Evolutionary conservation across 208 protist genomes (phyloP), one percentile per base, ranked within the genome.

Genomic region (Borovskyia barvae): DNA sequence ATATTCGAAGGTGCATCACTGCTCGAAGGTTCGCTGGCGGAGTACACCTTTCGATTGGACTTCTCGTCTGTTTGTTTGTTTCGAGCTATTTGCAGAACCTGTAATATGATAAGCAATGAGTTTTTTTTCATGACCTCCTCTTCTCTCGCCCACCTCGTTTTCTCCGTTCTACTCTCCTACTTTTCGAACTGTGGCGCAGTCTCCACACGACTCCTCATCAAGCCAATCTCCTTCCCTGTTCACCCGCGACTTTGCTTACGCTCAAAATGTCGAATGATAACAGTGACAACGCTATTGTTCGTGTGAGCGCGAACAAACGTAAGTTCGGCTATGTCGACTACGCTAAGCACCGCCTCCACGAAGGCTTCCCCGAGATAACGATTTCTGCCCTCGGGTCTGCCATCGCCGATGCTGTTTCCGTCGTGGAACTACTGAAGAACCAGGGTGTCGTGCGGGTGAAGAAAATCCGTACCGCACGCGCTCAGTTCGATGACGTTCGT

Each of bases 391-490:
- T 94, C 41, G 88, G 88, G 36, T 75, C 73, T 51, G 85, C 88
- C 46, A 92, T 94, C 50, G 75, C 88, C 9, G 84, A 92, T 62
- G 88, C 88, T 43, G 88, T 94, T 22, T 84, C 88, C 60, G 88
- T 94, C 36, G 85, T 76, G 12, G 88, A 94, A 67, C 77, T 94
- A 14, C 77, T 94, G 15, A 92, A 88, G 75, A 92, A 88, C 60
- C 84, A 94, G 67, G 82, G 80, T 25, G 72, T 94, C 29, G 77
- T 92, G 22, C 49, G 66, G 43, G 78, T 94, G 35, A 94, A 85
- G 64, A 86, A 79, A 65, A 94, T 94, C 59, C 69, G 66, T 46
- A 94, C 88, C 14, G 85, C 85, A 15, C 88, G 85, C 24, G 77
- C 82, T 25, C 77, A 82, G 30, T 78, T 88, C 37, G 82, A 90